Evolutionary conservation across 495 filamentous ascomycete species (phyloP), one percentile per base, ranked within the genome.

Genomic region (Penicillium odoratum): DNA sequence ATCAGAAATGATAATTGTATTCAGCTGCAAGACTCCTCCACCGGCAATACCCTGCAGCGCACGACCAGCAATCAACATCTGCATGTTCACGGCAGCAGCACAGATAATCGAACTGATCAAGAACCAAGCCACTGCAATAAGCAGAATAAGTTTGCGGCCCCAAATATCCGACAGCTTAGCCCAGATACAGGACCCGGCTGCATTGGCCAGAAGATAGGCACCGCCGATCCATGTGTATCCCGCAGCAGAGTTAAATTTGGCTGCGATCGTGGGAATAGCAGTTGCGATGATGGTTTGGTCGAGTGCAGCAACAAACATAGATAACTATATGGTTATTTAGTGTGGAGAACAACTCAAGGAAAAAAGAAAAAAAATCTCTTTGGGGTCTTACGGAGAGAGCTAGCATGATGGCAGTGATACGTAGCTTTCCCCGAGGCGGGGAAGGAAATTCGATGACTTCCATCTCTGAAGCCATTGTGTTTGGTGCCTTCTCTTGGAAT

Each of bases 181-280:
- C 83, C 83, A 87, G 40, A 84, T 79, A 28, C 80, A 74, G 5
- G 72, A 68, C 30, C 72, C 74, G n/a, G 82, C 80, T 0, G 82
- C 78, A 64, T 77, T 81, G 4, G 80, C 79, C 16, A 83, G 73
- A 36, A 83, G 69, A 60, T 87, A 91, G 10, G 87, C 85, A 42
- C 79, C 83, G 21, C 86, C 86, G 55, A 89, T 84, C 86, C 86
- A 88, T 33, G 79, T 74, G 68, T 86, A 87, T 26, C 85, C 85
- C 3, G 81, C 69, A 7, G 80, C 79, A 15, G 84, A 83, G 33
- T 83, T 69, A n/a, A 89, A 71, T 29, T 85, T 72, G 2, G 78
- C 67, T 2, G 83, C 72, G 40, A 85, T 83, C 0, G 80, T 81
- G 2, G 85, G 84, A 33, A 87, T 80, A 15, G 83, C 79, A 3